Conservation (phyloP, 306 rosid genomes). For the Pyrus communis region DNA sequence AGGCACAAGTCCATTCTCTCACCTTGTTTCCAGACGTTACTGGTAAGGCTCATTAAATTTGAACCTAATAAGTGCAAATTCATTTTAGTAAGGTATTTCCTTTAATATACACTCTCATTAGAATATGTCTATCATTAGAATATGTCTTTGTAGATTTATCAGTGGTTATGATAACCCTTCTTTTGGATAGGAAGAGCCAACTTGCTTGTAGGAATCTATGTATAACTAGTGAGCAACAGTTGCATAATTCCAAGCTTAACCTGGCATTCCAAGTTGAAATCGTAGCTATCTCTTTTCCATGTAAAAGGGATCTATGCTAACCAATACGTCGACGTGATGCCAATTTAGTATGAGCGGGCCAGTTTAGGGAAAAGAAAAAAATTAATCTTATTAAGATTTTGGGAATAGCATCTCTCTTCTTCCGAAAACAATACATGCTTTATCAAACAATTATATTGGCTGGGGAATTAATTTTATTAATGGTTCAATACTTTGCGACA, state of each 20-base stretch:
- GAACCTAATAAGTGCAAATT: not conserved
- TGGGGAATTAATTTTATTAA: not conserved
- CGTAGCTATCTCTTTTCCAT: not conserved
- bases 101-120: not conserved
- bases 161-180: not conserved
- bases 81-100: not conserved
- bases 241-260: not conserved
- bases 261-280: not conserved
- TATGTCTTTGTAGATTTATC: not conserved
- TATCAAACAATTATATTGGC: not conserved
- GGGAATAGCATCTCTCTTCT: no score
- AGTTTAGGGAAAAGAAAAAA: no score
- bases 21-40: constrained; percentile 67
- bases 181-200: not conserved
- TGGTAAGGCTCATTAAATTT: constrained; percentile 60
- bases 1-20: constrained; percentile 71
- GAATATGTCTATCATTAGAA: no score
- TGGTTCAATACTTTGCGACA: not conserved
- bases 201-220: not conserved
- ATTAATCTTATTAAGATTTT: not conserved
- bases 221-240: not conserved
- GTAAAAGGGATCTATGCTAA: not conserved
- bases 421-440: no score
- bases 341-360: no score
- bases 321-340: not conserved